Evolutionary conservation across 75 land plant species (phyloP).

Genomic region (Isoetes taiwanensis): DNA sequence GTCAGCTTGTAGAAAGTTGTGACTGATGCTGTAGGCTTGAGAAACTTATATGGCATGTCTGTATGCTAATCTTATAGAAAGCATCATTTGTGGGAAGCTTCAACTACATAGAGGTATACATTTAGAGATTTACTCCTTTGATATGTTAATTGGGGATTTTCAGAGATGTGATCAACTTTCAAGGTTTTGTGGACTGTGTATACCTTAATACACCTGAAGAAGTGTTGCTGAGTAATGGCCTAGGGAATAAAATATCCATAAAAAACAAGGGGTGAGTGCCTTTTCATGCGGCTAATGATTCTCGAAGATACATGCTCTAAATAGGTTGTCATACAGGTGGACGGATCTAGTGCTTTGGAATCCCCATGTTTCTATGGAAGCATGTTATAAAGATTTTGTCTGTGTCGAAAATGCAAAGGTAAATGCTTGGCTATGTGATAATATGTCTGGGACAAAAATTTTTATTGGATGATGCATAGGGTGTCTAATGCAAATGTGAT

Average conservation of each 20-base stretch:
- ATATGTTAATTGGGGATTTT: background rate
- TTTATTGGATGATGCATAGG: too few species aligned
- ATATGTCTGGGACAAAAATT: too few species aligned
- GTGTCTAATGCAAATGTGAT: too few species aligned
- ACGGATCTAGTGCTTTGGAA: slow-evolving; percentile 96
- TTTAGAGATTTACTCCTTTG: background rate
- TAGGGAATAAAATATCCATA: slow-evolving; percentile 59
- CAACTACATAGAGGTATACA: background rate
- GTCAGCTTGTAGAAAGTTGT: too few species aligned
- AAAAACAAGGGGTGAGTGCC: slow-evolving; percentile 55
- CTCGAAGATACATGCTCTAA: background rate
- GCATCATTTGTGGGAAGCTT: background rate
- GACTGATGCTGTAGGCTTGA: too few species aligned
- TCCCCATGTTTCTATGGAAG: slow-evolving; percentile 78
- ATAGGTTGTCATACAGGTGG: slow-evolving; percentile 45
- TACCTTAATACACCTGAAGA: slow-evolving; percentile 65
- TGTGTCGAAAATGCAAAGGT: slow-evolving; percentile 99
- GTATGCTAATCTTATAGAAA: background rate
- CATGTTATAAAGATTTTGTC: slow-evolving; percentile 80
- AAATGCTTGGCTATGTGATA: too few species aligned
- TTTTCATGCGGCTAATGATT: too few species aligned
- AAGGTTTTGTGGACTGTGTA: slow-evolving; percentile 91
- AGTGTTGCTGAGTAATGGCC: slow-evolving; percentile 59
- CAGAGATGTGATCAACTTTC: slow-evolving; percentile 74
- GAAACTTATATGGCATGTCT: too few species aligned